phyloP scores from a whole-genome alignment of 441 rosid genomes.

The Aquilaria agallochum region DNA sequence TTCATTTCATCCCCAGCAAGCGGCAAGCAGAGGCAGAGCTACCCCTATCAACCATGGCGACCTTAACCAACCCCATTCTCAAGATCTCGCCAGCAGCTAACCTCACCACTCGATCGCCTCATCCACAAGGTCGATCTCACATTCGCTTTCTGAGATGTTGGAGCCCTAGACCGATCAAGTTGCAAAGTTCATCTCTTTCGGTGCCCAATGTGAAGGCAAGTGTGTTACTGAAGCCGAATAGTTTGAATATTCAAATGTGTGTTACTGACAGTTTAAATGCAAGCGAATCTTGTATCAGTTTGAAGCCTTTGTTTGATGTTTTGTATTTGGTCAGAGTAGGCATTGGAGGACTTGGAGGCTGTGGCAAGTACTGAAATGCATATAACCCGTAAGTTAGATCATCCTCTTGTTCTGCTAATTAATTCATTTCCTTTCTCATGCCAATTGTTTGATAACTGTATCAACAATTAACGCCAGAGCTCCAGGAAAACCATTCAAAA shows the following conservation, averaged over 20 bases:
- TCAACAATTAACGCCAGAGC: no score
- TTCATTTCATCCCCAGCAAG: no score
- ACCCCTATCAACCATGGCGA: slow-evolving; percentile 17
- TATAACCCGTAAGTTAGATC: slow-evolving; percentile 8
- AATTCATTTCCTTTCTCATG: neutral
- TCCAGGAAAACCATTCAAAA: no score
- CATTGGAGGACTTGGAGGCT: slow-evolving; percentile 3
- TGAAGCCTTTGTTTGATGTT: slow-evolving; percentile 2
- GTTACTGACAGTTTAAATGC: neutral
- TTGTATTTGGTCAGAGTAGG: slow-evolving; percentile 13
- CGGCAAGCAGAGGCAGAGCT: no score
- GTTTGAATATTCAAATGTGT: neutral
- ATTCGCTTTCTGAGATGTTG: slow-evolving; percentile 13
- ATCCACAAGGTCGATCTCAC: slow-evolving; percentile 16
- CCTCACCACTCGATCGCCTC: neutral
- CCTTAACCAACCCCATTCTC: slow-evolving; percentile 18
- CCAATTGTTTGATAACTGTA: no score
- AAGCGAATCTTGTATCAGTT: neutral
- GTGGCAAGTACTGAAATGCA: slow-evolving; percentile 6
- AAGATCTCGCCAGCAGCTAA: slow-evolving; percentile 12
- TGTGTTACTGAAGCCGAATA: neutral
- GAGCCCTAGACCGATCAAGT: slow-evolving; percentile 4
- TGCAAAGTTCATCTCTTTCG: slow-evolving; percentile 5
- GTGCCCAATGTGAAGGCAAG: slow-evolving; percentile 18
- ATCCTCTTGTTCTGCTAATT: neutral